phyloP scores from a whole-genome alignment of 177 flowering plant species.

The Vitis hybrid region DNA sequence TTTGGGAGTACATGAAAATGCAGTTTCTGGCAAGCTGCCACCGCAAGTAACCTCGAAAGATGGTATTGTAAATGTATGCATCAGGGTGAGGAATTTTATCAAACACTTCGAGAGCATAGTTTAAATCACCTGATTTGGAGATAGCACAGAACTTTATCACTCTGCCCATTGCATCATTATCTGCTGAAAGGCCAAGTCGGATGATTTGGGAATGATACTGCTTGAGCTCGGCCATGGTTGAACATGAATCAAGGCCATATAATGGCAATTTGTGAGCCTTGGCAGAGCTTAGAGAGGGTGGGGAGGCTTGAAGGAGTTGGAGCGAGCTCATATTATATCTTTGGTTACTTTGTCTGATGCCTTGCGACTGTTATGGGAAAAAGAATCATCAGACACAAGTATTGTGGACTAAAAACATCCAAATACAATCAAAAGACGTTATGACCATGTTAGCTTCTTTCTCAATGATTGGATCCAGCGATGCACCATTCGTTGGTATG shows the following conservation, averaged over 20 bases:
- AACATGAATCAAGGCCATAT: background rate
- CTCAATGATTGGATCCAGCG: no score
- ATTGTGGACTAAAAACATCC: no score
- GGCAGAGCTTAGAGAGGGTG: background rate
- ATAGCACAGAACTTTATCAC: background rate
- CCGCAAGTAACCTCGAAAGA: background rate
- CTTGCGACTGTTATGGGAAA: no score
- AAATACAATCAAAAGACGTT: no score
- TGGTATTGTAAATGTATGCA: constrained; percentile 3
- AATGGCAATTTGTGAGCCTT: background rate
- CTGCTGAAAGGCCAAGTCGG: background rate
- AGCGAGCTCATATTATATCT: no score
- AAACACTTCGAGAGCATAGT: no score
- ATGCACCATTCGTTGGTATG: no score
- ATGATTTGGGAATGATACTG: background rate
- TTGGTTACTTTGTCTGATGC: no score
- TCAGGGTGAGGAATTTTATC: no score
- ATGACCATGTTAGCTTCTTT: no score
- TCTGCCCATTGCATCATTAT: constrained; percentile 1
- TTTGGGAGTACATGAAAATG: background rate
- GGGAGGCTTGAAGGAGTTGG: background rate
- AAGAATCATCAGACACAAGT: no score
- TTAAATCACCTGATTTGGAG: background rate
- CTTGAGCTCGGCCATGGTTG: constrained; percentile 5
- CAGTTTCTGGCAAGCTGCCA: background rate